Evolutionary conservation across 169 alveolate genomes (phyloP).

Genomic region (Blepharisma undulans): DNA sequence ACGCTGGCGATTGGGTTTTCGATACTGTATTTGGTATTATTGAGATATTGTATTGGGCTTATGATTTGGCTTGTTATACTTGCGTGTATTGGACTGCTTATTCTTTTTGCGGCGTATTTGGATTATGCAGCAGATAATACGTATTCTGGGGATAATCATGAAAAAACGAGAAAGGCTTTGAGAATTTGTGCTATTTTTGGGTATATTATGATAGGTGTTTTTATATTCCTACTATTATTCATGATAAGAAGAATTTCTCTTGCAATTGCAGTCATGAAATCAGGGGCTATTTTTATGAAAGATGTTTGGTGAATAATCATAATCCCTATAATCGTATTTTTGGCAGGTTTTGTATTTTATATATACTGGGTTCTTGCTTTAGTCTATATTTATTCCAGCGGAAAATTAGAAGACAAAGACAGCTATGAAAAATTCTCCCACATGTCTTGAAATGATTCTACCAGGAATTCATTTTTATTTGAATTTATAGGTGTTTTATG

Average conservation of each 20-base stretch:
- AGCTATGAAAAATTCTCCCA: neutral
- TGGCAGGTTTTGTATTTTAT: slow-evolving; percentile 67
- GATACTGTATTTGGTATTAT: neutral
- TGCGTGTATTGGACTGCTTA: neutral
- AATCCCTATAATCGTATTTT: slow-evolving; percentile 71
- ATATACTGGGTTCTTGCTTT: slow-evolving; percentile 18
- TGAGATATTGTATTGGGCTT: slow-evolving; percentile 31
- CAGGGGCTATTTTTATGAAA: slow-evolving; percentile 77
- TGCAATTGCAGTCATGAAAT: slow-evolving; percentile 81
- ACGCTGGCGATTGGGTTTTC: neutral
- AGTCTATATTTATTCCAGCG: slow-evolving; percentile 20
- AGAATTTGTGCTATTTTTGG: neutral
- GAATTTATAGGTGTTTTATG: slow-evolving; percentile 82
- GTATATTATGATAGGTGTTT: neutral
- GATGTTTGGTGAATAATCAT: slow-evolving; percentile 50
- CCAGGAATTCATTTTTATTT: slow-evolving; percentile 52
- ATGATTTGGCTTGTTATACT: slow-evolving; percentile 15
- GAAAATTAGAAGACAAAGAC: slow-evolving; percentile 7
- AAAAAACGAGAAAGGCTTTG: neutral
- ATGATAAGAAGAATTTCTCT: slow-evolving; percentile 79
- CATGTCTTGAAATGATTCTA: neutral
- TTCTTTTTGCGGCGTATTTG: neutral
- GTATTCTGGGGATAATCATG: neutral
- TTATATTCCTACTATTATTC: slow-evolving; percentile 36
- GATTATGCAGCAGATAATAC: neutral